Evolutionary conservation across 176 grass and related monocot species (phyloP).

Genomic region (Secale cereale): DNA sequence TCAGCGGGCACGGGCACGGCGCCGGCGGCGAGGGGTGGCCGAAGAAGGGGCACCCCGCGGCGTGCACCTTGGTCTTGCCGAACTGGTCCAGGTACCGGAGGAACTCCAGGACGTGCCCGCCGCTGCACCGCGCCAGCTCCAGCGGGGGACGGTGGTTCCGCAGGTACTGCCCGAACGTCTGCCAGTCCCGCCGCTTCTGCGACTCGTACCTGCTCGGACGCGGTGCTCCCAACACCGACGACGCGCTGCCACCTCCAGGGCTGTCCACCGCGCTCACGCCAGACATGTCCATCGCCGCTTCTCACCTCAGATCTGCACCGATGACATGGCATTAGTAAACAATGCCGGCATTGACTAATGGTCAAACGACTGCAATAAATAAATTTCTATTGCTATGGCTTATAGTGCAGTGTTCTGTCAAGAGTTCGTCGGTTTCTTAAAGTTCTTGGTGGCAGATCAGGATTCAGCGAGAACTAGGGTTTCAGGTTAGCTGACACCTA

Average conservation of each 20-base stretch:
- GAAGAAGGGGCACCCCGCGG: conserved; percentile 51
- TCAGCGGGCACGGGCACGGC: conserved; percentile 63
- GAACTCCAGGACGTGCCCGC: conserved; percentile 71
- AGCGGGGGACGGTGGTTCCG: conserved; percentile 71
- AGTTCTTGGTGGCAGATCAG: not conserved
- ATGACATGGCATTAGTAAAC: not conserved
- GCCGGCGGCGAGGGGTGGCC: conserved; percentile 58
- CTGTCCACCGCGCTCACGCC: conserved; percentile 5
- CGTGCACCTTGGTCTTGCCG: conserved; percentile 81
- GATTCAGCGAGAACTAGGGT: conserved; percentile 31
- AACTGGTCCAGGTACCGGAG: conserved; percentile 81
- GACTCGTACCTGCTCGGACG: conserved; percentile 71
- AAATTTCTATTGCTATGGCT: not conserved
- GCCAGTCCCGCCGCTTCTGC: conserved; percentile 84
- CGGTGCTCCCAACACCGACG: not conserved
- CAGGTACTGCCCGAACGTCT: conserved; percentile 72
- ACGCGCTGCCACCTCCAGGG: not conserved
- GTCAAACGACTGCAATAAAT: not conserved
- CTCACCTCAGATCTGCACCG: conserved; percentile 22
- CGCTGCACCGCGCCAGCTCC: conserved; percentile 53
- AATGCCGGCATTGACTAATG: not conserved
- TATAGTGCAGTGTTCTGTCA: not conserved
- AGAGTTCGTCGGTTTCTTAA: not conserved
- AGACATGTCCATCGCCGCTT: not conserved
- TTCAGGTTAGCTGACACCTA: not conserved